phyloP scores from a whole-genome alignment of 2,329 filamentous ascomycete genomes.

The Podosphaera leucotricha region DNA sequence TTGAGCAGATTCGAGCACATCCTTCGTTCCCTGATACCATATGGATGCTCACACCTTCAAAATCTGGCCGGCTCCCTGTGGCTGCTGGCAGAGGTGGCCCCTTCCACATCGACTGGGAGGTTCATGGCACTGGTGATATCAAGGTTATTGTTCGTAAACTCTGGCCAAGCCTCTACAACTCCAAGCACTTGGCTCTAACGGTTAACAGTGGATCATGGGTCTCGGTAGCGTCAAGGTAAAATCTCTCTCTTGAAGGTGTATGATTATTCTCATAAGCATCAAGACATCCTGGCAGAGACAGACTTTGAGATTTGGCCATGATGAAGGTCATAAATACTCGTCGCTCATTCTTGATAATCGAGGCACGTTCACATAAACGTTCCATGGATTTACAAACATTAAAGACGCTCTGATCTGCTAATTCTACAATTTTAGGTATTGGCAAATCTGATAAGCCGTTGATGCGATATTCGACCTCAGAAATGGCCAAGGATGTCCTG shows the following conservation, averaged over 20 bases:
- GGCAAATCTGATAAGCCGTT: constrained; percentile 58
- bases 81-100: constrained; percentile 52
- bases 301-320: constrained; percentile 60
- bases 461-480: constrained; percentile 54
- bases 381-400: no score
- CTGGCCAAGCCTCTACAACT: not conserved
- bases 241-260: not conserved
- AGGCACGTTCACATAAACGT: constrained; percentile 17
- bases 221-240: constrained; percentile 36
- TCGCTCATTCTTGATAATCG: constrained; percentile 65
- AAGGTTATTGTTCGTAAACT: constrained; percentile 39
- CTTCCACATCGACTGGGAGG: constrained; percentile 52
- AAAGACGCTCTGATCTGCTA: not conserved
- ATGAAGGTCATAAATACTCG: constrained; percentile 40
- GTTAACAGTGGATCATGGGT: constrained; percentile 51
- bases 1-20: constrained; percentile 35
- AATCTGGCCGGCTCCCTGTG: constrained; percentile 35
- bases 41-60: constrained; percentile 45
- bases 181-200: constrained; percentile 5
- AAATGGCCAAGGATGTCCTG: constrained; percentile 60
- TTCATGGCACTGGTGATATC: constrained; percentile 50
- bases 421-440: constrained; percentile 24
- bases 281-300: constrained; percentile 58
- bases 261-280: constrained; percentile 11
- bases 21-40: constrained; percentile 41